Evolutionary conservation across 1,284 basidiomycete genomes (phyloP).

Genomic region (Chiua sp.): DNA sequence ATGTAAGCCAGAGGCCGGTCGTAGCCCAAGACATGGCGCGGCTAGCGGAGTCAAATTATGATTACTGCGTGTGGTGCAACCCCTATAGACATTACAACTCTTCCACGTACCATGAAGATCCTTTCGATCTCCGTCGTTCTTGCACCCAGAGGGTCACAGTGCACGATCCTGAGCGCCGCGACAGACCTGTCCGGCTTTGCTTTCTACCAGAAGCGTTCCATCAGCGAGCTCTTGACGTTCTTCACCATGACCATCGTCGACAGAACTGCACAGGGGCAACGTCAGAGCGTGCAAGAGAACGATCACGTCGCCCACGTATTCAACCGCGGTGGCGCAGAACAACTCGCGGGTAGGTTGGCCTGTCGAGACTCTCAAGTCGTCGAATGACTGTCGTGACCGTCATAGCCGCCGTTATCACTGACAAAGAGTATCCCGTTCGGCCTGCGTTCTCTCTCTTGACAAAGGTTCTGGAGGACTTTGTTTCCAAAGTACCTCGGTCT

Average conservation of each 20-base stretch:
- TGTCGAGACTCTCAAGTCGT: conserved; percentile 4
- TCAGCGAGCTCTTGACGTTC: conserved; percentile 91
- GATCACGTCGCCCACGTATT: conserved; percentile 95
- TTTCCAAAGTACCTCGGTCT: conserved; percentile 75
- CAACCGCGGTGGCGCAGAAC: conserved; percentile 80
- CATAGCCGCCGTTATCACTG: conserved; percentile 90
- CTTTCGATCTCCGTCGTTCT: conserved; percentile 68
- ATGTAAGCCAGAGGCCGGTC: conserved; percentile 25
- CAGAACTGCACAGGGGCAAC: conserved; percentile 84
- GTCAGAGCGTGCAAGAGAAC: conserved; percentile 96
- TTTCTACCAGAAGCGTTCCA: conserved; percentile 90
- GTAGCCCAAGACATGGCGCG: conserved; percentile 25
- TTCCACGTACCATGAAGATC: conserved; percentile 64
- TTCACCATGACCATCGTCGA: conserved; percentile 94
- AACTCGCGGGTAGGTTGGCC: conserved; percentile 70
- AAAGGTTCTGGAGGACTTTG: conserved; percentile 95
- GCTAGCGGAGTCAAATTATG: no score
- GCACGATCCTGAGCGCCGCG: conserved; percentile 73
- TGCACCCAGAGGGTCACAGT: conserved; percentile 59
- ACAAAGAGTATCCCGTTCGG: conserved; percentile 96
- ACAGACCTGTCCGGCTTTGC: conserved; percentile 92
- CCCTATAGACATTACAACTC: no score
- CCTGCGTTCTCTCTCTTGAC: conserved; percentile 96
- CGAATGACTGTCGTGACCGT: neutral
- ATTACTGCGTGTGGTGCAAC: neutral